Conservation (phyloP, 2,329 filamentous ascomycete species). For the Alternaria arborescens region DNA sequence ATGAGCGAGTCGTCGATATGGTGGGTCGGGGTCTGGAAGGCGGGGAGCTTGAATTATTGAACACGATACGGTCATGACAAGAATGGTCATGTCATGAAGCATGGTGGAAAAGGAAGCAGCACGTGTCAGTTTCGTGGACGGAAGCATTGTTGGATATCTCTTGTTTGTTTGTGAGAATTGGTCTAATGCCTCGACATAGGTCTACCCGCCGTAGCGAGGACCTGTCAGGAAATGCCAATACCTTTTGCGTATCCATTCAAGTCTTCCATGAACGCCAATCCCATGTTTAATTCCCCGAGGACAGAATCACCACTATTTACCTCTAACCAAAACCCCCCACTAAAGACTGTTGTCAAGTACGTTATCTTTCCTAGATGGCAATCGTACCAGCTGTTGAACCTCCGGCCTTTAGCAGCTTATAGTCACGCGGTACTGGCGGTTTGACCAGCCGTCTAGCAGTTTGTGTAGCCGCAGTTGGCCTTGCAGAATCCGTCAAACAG, state of each 20-base stretch:
- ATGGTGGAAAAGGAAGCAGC: not conserved
- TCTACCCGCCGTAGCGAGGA: not conserved
- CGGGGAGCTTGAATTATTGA: not conserved
- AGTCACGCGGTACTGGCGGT: no score
- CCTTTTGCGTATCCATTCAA: not conserved
- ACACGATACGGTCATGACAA: not conserved
- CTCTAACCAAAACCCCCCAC: rapidly evolving
- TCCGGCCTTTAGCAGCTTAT: not conserved
- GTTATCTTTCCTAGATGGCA: not conserved
- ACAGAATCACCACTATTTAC: not conserved
- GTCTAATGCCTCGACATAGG: not conserved
- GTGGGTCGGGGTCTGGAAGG: not conserved
- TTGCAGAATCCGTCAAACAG: not conserved
- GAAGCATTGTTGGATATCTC: not conserved
- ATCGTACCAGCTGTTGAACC: not conserved
- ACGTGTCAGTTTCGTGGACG: not conserved
- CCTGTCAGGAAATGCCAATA: not conserved
- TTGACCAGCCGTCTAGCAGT: not conserved
- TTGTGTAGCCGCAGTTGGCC: conserved; percentile 30
- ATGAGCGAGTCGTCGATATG: no score
- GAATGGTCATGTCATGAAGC: not conserved
- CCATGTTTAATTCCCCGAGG: not conserved
- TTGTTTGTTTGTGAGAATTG: not conserved
- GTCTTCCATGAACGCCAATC: not conserved
- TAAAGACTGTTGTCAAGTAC: no score